These are phyloP conservation scores for Chlorella vulgaris DNA, from an alignment of 139 green algal genomes.

Conservation along the genomic window DNA sequence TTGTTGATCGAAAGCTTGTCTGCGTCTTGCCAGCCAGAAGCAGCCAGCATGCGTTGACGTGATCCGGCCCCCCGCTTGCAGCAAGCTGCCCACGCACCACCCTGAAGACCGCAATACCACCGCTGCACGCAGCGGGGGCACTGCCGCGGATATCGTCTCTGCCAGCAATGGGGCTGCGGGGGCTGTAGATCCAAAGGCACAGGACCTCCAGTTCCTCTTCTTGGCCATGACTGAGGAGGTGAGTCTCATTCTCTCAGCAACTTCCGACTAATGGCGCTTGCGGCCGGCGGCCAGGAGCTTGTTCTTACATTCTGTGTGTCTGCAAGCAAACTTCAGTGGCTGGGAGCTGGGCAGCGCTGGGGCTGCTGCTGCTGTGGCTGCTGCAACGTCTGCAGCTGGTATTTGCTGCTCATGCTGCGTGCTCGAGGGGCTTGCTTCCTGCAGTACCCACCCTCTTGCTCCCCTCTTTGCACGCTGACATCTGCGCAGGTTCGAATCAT, in stretches of 20 bases:
- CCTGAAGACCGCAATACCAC: constrained; percentile 34
- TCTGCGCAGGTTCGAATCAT: constrained; percentile 84
- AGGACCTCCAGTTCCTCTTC: constrained; percentile 91
- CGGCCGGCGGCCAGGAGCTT: background rate
- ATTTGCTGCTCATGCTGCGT: too few relatives aligned
- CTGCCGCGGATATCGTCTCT: background rate
- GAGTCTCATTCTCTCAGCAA: background rate
- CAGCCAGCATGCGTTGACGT: too few relatives aligned
- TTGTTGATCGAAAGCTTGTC: too few relatives aligned
- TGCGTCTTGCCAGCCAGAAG: too few relatives aligned
- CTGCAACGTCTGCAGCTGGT: too few relatives aligned
- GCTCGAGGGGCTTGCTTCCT: too few relatives aligned
- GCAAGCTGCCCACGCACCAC: constrained; percentile 34
- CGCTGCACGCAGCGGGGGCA: background rate
- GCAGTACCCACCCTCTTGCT: too few relatives aligned
- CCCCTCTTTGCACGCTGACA: too few relatives aligned
- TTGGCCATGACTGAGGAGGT: constrained; percentile 91
- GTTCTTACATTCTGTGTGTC: too few relatives aligned
- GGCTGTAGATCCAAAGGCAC: constrained; percentile 41
- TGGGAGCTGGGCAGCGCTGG: too few relatives aligned
- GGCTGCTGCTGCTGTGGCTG: too few relatives aligned
- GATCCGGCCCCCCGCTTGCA: constrained; percentile 24
- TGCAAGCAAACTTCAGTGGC: too few relatives aligned
- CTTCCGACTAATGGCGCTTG: background rate
- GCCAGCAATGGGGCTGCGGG: background rate